Base-by-base conservation (phyloP, 768 basidiomycete species). In the Rhizopogon sp. region DNA sequence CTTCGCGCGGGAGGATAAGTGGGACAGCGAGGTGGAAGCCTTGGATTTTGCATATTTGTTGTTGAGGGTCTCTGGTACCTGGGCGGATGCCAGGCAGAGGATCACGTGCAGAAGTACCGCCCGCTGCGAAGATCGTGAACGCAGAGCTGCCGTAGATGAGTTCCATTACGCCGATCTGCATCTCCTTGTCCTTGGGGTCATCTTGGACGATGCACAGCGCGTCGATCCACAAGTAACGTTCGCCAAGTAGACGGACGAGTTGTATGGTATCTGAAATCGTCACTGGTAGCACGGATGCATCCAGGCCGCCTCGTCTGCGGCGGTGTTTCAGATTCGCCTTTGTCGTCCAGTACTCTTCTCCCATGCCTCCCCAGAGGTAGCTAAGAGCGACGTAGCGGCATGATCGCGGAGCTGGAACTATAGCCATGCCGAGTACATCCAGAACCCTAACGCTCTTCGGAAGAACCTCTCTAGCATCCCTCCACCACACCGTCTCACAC, bases 11-110 rank as follows among this genome's bases (percentile, higher is more conserved):
- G 9, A 60, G 25, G 5, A 63, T 52, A 14, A 66, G 58, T 3
- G 63, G 63, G 20, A 60, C 44, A 1, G 64, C 50, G 25, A 66
- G 57, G 45, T 60, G 61, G 47, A 66, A 56, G 3, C 58, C 65
- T 41, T 67, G 58, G n/a, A 66, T 35, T 28, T 53, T 43, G 22
- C 57, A 46, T 44, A 65, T 42, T n/a, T 59, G 54, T 29, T 66
- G 64, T 28, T 57, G 9, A 7, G 25, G n/a, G 9, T 16, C 17
- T 25, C 65, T 58, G 1, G 60, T 65, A 17, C 54, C 52, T n/a
- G 56, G 55, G 14, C 29, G 35, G 16, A 56, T 10, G 35, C 56
- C 53, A 13, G 54, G 33, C 13, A 56, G 39, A n/a, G 52, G 22
- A 43, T 42, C 29, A 17, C 25, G 52, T 13, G 42, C 55, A n/a